Conservation (phyloP, 2,329 filamentous ascomycete genomes). For the Calonectria hawksworthii region DNA sequence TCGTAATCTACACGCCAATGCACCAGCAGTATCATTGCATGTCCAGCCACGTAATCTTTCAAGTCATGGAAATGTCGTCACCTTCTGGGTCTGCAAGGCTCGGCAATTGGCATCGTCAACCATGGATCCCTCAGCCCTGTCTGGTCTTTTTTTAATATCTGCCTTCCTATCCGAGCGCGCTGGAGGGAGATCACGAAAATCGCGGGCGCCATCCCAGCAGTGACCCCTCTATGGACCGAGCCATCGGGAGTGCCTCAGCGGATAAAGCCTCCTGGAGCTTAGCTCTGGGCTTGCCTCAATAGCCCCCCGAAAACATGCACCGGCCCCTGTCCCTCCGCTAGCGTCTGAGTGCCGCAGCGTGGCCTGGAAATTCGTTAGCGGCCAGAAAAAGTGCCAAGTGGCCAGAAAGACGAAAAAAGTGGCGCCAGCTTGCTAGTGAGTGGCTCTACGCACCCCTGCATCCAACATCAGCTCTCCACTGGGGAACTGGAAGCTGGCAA, state of each 20-base stretch:
- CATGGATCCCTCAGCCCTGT: constrained; percentile 17
- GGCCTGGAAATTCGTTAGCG: constrained; percentile 34
- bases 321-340: constrained; percentile 11
- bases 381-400: constrained; percentile 37
- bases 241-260: constrained; percentile 11
- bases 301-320: not conserved
- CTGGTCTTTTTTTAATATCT: not conserved
- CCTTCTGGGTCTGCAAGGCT: not conserved
- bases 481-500: constrained; percentile 40
- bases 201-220: not conserved
- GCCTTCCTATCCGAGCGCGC: not conserved
- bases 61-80: not conserved
- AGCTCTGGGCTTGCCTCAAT: not conserved
- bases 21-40: not conserved
- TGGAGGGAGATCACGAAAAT: not conserved
- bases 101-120: not conserved
- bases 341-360: not conserved
- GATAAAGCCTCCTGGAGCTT: constrained; percentile 11
- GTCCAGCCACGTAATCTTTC: not conserved
- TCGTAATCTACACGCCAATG: not conserved
- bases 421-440: constrained; percentile 29
- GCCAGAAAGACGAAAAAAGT: constrained; percentile 35
- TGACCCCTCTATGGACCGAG: constrained; percentile 17
- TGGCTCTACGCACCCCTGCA: constrained; percentile 38
- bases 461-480: constrained; percentile 25